These are phyloP conservation scores for Cordyceps cicadae DNA, from an alignment of 2,329 filamentous ascomycete species.

Conservation along the genomic window DNA sequence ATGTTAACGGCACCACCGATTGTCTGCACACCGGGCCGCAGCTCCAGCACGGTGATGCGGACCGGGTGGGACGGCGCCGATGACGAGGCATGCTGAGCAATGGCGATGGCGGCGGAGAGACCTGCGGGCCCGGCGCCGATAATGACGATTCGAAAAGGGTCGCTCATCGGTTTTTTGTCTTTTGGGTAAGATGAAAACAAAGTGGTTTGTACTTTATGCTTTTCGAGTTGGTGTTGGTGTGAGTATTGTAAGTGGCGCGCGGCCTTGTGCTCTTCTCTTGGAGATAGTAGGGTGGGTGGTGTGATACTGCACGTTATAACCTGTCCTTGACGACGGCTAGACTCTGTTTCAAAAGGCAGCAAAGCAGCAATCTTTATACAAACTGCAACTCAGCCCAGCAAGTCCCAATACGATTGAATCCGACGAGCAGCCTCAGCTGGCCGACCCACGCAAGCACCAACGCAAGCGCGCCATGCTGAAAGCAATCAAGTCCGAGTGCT, in stretches of 20 bases:
- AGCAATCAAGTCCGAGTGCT: neutral
- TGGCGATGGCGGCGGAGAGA: slow-evolving; percentile 39
- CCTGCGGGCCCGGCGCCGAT: slow-evolving; percentile 45
- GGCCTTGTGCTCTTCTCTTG: no score
- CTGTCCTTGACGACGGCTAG: neutral
- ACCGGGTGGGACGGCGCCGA: slow-evolving; percentile 12
- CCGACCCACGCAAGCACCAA: slow-evolving; percentile 1
- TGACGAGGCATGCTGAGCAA: slow-evolving; percentile 32
- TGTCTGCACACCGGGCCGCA: slow-evolving; percentile 34
- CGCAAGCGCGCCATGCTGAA: neutral
- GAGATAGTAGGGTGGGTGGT: no score
- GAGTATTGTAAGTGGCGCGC: no score
- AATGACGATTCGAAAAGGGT: slow-evolving; percentile 26
- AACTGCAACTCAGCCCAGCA: neutral
- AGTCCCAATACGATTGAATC: slow-evolving; percentile 3
- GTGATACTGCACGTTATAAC: neutral
- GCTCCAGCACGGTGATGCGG: slow-evolving; percentile 42
- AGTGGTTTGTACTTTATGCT: neutral
- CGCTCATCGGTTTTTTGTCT: neutral
- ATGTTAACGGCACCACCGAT: slow-evolving; percentile 38
- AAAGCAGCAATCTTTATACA: neutral
- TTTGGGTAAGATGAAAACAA: no score
- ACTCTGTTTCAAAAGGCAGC: neutral
- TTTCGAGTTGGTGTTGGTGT: neutral
- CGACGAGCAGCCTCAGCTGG: neutral